Evolutionary conservation across 495 filamentous ascomycete genomes (phyloP).

Genomic region (Xylaria venustula): DNA sequence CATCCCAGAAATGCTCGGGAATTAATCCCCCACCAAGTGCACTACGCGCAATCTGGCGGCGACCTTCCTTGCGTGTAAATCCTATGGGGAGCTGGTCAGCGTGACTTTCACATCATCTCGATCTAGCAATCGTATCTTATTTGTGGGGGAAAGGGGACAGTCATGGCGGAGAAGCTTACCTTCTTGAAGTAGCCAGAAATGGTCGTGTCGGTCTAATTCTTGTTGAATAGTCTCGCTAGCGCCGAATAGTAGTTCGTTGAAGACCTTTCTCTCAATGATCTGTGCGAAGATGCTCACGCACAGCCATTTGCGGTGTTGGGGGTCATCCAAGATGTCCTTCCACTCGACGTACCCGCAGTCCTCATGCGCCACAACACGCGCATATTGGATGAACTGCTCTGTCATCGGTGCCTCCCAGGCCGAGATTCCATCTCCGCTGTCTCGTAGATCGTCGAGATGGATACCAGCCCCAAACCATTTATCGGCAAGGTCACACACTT

Average conservation of each 20-base stretch:
- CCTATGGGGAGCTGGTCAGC: constrained; percentile 28
- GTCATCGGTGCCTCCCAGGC: constrained; percentile 22
- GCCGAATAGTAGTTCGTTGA: constrained; percentile 45
- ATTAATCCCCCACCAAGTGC: constrained; percentile 25
- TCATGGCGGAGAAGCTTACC: constrained; percentile 27
- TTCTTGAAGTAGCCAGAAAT: constrained; percentile 31
- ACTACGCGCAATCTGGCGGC: constrained; percentile 28
- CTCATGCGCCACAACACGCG: constrained; percentile 33
- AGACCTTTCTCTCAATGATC: constrained; percentile 43
- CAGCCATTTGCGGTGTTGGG: constrained; percentile 36
- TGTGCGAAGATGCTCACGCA: constrained; percentile 40
- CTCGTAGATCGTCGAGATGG: constrained; percentile 1
- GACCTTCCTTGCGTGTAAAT: constrained; percentile 39
- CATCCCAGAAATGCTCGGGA: constrained; percentile 40
- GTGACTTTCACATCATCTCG: not conserved
- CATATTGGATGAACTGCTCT: constrained; percentile 35
- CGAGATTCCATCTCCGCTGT: not conserved
- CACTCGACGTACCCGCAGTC: constrained; percentile 37
- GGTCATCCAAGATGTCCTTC: constrained; percentile 37
- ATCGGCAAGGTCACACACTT: constrained; percentile 12
- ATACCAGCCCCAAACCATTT: constrained; percentile 21
- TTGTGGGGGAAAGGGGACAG: not conserved
- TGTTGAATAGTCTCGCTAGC: constrained; percentile 23
- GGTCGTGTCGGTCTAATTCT: constrained; percentile 37
- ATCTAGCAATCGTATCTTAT: not conserved